Evolutionary conservation across 192 early-diverging fungal species (phyloP), one percentile per base, ranked within the genome.

Genomic region (Coemansia sp.): DNA sequence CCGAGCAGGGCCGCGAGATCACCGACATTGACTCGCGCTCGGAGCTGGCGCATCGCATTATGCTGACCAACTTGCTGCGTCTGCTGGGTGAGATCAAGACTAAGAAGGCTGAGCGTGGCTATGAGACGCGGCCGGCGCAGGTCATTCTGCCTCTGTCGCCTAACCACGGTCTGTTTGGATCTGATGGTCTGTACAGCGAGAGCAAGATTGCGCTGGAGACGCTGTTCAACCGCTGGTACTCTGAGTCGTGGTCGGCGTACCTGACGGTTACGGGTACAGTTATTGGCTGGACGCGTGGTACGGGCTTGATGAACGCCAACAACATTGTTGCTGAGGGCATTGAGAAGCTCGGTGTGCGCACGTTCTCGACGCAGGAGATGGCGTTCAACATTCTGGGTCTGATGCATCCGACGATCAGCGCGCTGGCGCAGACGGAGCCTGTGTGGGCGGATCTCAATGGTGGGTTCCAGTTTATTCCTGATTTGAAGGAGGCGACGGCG

Each of bases 271-370:
- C 91, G 51, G 94, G 94, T 57, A 92, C 94, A 51, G 90, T 93
- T 42, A 97, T 97, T 76, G 94, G 94, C 47, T 97, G 94, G 94
- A 97, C 94, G 56, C 88, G 94, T 78, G 94, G 94, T 53, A 97
- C 95, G 38, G 95, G 95, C 38, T 83, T 97, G 78, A 97, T 97
- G 95, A 87, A 84, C 46, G 82, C 85, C 63, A 97, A 94, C 84
- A 96, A 97, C 82, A 87, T 92, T 58, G 88, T 97, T 64, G 89
- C 93, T 15, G 88, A 93, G 73, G 93, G 94, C 56, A 86, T 97
- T 47, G 95, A 97, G 79, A 86, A 87, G 63, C 85, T 93, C 44
- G 95, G 95, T 57, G 89, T 92, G 25, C 87, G 93, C 70, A 97
- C 95, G 31, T 97, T 96, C 88, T 93, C 91, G 23, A 85, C 90